Evolutionary conservation across 805 yeast genomes (phyloP).

Genomic region (Komagataella ulmi): DNA sequence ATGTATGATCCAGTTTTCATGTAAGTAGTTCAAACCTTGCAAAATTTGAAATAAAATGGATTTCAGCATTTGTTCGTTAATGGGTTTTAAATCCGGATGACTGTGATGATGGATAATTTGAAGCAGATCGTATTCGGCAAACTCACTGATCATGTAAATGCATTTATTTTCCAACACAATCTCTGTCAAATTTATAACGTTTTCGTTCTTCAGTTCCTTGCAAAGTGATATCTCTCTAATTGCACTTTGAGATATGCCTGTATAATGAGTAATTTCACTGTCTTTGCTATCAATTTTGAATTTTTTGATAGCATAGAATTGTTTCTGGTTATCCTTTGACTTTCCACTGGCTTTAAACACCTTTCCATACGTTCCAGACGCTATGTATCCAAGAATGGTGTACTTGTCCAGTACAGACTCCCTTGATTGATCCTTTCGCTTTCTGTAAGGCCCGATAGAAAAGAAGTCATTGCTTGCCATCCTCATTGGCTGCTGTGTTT

Average conservation of each 20-base stretch:
- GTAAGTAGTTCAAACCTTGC: constrained; percentile 83
- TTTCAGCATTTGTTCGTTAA: constrained; percentile 69
- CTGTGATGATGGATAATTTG: constrained; percentile 93
- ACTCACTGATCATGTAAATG: constrained; percentile 91
- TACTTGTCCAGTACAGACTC: constrained; percentile 73
- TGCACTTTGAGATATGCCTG: constrained; percentile 94
- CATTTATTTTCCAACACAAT: constrained; percentile 78
- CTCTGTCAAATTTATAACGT: constrained; percentile 70
- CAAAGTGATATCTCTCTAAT: constrained; percentile 94
- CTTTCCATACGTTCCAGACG: constrained; percentile 96
- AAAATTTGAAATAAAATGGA: constrained; percentile 87
- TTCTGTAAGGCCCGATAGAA: constrained; percentile 44
- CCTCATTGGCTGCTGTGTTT: constrained; percentile 28
- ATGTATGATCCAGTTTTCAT: constrained; percentile 93
- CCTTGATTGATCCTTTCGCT: constrained; percentile 51
- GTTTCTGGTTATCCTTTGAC: constrained; percentile 12
- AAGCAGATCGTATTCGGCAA: constrained; percentile 88
- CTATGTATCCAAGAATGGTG: constrained; percentile 87
- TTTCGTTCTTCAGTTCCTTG: constrained; percentile 69
- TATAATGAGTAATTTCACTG: constrained; percentile 68
- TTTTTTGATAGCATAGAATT: constrained; percentile 78
- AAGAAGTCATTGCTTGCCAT: constrained; percentile 43
- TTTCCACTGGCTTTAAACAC: constrained; percentile 75
- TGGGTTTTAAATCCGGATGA: constrained; percentile 70
- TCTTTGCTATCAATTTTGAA: constrained; percentile 91